Base-by-base conservation (phyloP, 2,329 filamentous ascomycete genomes). In the Tolypocladium ophioglossoides region DNA sequence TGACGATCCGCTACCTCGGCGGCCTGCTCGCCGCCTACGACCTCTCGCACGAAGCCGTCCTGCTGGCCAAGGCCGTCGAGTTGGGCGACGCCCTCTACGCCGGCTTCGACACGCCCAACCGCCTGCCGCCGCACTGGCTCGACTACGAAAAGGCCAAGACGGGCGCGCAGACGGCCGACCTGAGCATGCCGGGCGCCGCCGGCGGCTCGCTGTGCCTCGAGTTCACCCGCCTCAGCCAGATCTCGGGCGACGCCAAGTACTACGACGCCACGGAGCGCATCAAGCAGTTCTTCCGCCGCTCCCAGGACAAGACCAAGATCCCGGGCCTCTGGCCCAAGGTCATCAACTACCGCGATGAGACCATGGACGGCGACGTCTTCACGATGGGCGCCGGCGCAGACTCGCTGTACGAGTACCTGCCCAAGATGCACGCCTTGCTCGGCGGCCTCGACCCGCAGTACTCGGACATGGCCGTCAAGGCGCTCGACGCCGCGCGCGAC, bases 201-300 rank as follows among this genome's bases (percentile, higher is more conserved):
- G 69, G 71, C 18, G 87, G 86, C 35, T 87, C 85, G 11, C 74
- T 91, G 54, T 83, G 82, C 10, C 68, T 92, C 55, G 87, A 91
- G 64, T 89, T 91, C 64, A 89, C 85, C 2, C 76, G 87, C 7
- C 74, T 92, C 48, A 83, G 84, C 22, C 87, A 91, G 68, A 72
- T 91, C 55, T 89, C 87, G 0, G 82, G 81, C 51, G 76, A 90
- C 56, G 70, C 79, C 53, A 89, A 86, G 65, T 91, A 87, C 70
- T 91, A 86, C 67, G 86, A 89, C 68, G 86, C 85, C 6, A 79
- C 89, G 52, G 84, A 86, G 57, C 78, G 85, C n/a, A 79, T 92
- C 56, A 90, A 87, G 58, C 75, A 84, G 61, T 79, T 83, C 56
- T 78, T 91, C 50, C 77, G 83, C 58, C 72, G 76, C 40, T 78